Conservation (phyloP, 108 stramenopile species). For the Skeletonema grethae region DNA sequence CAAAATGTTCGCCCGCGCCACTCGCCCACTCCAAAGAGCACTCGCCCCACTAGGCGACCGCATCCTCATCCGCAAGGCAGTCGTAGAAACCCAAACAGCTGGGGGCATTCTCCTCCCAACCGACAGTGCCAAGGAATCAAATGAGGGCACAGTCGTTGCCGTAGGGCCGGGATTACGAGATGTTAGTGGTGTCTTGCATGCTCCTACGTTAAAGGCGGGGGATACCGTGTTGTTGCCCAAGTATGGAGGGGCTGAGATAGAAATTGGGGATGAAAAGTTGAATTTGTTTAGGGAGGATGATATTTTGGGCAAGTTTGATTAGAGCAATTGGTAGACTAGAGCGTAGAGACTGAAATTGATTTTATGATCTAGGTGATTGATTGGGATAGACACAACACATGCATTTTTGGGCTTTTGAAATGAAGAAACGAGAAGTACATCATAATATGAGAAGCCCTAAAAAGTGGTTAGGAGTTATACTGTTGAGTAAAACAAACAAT, state of each 20-base stretch:
- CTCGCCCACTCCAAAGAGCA: constrained; percentile 55
- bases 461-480: neutral
- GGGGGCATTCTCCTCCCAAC: constrained; percentile 94
- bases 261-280: constrained; percentile 89
- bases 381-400: neutral
- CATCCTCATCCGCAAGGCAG: constrained; percentile 87
- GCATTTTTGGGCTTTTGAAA: neutral
- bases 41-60: constrained; percentile 97
- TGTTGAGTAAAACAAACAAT: neutral
- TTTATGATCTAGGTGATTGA: neutral
- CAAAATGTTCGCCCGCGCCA: constrained; percentile 40
- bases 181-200: constrained; percentile 75
- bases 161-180: constrained; percentile 95
- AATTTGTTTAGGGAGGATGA: constrained; percentile 94
- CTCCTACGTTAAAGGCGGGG: constrained; percentile 69
- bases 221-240: constrained; percentile 94
- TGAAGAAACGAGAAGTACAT: neutral
- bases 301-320: constrained; percentile 97
- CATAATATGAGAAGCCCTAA: neutral
- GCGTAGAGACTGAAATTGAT: neutral
- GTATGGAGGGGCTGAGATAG: constrained; percentile 94
- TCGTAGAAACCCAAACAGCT: constrained; percentile 90
- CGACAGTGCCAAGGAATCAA: constrained; percentile 89
- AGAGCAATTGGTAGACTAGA: constrained; percentile 1
- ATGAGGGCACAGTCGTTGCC: constrained; percentile 94